Percentiles rank a stretch among this genome's conserved stretches.
Conservation (phyloP, 2,329 filamentous ascomycete genomes). For the Colletotrichum sansevieriae region DNA sequence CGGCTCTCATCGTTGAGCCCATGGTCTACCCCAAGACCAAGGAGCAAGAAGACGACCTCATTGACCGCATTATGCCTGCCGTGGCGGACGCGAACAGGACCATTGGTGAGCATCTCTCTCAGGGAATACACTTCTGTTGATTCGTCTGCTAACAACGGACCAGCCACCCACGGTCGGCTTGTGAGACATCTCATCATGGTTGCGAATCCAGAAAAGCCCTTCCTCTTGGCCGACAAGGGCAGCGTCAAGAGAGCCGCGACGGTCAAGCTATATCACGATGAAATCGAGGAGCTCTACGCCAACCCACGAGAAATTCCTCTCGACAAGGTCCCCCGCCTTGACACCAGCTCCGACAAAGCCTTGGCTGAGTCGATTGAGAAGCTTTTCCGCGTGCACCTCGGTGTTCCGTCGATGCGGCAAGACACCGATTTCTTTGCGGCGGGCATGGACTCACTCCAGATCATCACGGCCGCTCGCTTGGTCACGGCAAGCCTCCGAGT, state of each 20-base stretch:
- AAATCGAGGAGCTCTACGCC: conserved; percentile 59
- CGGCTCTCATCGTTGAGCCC: conserved; percentile 63
- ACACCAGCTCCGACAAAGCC: conserved; percentile 44
- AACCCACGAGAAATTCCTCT: conserved; percentile 42
- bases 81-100: conserved; percentile 57
- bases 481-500: conserved; percentile 51
- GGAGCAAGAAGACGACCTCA: conserved; percentile 46
- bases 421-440: conserved; percentile 54
- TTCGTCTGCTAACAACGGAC: neutral
- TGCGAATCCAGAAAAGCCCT: conserved; percentile 56
- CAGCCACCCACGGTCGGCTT: conserved; percentile 58
- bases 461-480: conserved; percentile 51
- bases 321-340: conserved; percentile 39
- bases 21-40: conserved; percentile 45
- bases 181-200: conserved; percentile 55
- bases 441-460: conserved; percentile 57
- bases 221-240: conserved; percentile 60
- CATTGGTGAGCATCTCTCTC: conserved; percentile 19
- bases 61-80: conserved; percentile 59
- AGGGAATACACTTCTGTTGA: neutral
- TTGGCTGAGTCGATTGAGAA: conserved; percentile 46
- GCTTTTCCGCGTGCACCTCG: conserved; percentile 42
- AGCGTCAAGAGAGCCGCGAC: conserved; percentile 58
- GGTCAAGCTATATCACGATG: conserved; percentile 55
- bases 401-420: conserved; percentile 38